Base-by-base conservation (phyloP, 768 basidiomycete genomes). In the Tubosaeta sp. region DNA sequence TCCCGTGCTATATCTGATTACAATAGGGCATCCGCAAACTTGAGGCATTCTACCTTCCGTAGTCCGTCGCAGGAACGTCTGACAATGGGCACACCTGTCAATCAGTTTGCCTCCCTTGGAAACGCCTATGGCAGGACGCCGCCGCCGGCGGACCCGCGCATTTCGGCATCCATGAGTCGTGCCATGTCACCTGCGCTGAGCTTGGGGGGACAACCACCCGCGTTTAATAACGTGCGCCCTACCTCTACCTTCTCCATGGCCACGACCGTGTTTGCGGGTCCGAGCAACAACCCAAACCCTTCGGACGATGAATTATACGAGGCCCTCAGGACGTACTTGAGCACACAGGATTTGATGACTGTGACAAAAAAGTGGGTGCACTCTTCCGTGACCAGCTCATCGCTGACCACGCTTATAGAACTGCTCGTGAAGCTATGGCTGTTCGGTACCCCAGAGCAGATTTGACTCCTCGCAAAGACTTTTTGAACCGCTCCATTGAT, bases 321-420 rank as follows among this genome's bases (percentile, higher is more conserved):
- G 14, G 76, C 80, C 16, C 67, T 86, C 16, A 73, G 80, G 48
- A 72, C 73, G 22, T 84, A 82, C 60, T 61, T 88, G 51, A 79
- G 82, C 47, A 79, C 80, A 22, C 83, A 85, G 59, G 83, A 88
- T 64, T 64, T 86, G 57, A 85, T 87, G 85, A 76, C 75, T n/a
- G 82, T 87, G 43, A 83, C 81, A 56, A 84, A 84, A 74, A 83
- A 82, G 79, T 84, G 58, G 61, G 81, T 3, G 2, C 46, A 2
- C 12, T 41, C 11, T 42, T 26, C 48, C 8, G 43, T 9, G 19
- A 17, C 51, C 29, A n/a, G 27, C 8, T 9, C 12, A 0, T 49
- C 17, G 42, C 60, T 61, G 50, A 55, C 41, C 54, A n/a, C 8
- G 12, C 10, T 0, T 29, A 5, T 47, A 82, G 80, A 65, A 79